Base-by-base conservation (phyloP, 441 rosid genomes). In the Bocquillonia castaneifolia region DNA sequence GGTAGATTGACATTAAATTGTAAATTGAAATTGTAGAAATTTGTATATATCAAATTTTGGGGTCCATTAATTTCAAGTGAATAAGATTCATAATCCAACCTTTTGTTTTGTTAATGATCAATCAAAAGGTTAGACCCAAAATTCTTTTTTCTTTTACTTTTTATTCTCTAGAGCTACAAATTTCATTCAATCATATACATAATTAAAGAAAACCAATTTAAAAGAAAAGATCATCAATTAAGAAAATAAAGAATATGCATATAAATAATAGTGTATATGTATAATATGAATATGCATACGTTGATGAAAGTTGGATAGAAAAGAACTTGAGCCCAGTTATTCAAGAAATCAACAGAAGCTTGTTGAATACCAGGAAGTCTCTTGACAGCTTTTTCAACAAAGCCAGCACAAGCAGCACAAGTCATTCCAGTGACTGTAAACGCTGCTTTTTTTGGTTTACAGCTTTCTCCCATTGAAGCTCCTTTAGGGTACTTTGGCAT, bases 381-480 rank as follows among this genome's bases (percentile, higher is more conserved):
- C 68, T 92, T 90, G 68, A 90, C 74, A 5, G 91, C 92, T 70
- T 90, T 92, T 77, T 88, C 95, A 34, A 87, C 86, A 31, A 92
- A 92, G 22, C 89, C 98, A 14, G 95, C 91, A 44, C 96, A 90
- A 32, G 96, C 91, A 3, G 96, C 80, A 70, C 92, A 86, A 1
- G 87, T 83, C 98, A 92, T 86, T 53, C 95, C 92, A 8, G 65
- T 17, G 6, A 85, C 95, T 1, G 81, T 74, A 31, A 86, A 87
- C 52, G 81, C 72, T 8, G 89, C 89, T 50, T 72, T 84, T n/a
- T n/a, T n/a, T 26, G 83, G 74, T 71, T 67, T 80, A 6, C 81
- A 42, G 12, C 47, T 68, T 55, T 76, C 85, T 28, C 55, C 69
- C 29, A 37, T 75, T 39, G 84, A 69, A 39, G 78, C 82, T 1